Conservation (phyloP, 2,329 filamentous ascomycete species). For the Davidsoniella neocaledoniae region DNA sequence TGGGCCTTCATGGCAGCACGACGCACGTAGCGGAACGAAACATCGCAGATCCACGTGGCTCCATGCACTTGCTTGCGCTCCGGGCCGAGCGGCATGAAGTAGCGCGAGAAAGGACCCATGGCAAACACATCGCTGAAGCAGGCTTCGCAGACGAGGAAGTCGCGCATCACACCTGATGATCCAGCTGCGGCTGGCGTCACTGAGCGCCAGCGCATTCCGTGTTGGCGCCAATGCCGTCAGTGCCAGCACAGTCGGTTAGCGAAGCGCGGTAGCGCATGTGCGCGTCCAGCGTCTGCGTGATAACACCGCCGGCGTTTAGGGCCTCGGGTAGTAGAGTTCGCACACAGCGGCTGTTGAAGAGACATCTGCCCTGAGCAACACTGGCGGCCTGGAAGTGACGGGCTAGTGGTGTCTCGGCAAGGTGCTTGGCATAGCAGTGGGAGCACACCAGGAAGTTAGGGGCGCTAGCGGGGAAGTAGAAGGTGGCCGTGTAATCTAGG, state of each 20-base stretch:
- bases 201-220: conserved; percentile 20
- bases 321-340: background rate
- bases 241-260: conserved; percentile 19
- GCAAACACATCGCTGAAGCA: conserved; percentile 22
- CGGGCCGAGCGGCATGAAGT: conserved; percentile 18
- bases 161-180: conserved; percentile 16
- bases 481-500: conserved; percentile 19
- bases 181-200: conserved; percentile 11
- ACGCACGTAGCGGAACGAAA: conserved; percentile 17
- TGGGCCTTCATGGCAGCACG: conserved; percentile 14
- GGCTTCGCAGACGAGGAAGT: conserved; percentile 23
- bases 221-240: conserved; percentile 13
- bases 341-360: conserved; percentile 5
- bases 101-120: conserved; percentile 17
- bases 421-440: conserved; percentile 24
- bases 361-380: background rate
- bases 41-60: conserved; percentile 20
- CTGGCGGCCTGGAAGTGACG: conserved; percentile 16
- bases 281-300: conserved; percentile 13
- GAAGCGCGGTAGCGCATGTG: conserved; percentile 18
- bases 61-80: conserved; percentile 13
- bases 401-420: conserved; percentile 19
- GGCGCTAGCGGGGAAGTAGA: conserved; percentile 18
- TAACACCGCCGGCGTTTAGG: background rate
- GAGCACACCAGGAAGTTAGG: conserved; percentile 24